A percentile compares a stretch with the other conserved stretches of the same genome.
Conservation (phyloP, 345 rosid species). For the Zanthoxylum bungeanum region DNA sequence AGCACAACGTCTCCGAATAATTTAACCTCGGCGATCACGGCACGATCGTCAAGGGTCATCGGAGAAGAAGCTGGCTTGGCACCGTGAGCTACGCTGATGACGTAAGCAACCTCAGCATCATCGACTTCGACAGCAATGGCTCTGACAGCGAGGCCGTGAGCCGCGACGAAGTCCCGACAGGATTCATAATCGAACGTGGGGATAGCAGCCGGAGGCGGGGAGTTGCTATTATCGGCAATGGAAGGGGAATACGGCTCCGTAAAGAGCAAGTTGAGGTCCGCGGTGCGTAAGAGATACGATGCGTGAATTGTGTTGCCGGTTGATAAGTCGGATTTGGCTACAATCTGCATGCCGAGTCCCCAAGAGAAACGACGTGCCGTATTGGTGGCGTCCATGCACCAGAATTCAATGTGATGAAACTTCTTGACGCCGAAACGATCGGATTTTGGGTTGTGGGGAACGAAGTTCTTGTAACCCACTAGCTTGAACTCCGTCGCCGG, state of each 20-base stretch:
- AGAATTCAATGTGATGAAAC: conserved; percentile 88
- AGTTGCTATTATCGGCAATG: conserved; percentile 30
- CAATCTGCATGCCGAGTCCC: conserved; percentile 82
- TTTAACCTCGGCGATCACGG: conserved; percentile 59
- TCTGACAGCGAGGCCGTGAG: conserved; percentile 70
- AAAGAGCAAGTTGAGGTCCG: conserved; percentile 71
- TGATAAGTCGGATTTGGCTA: conserved; percentile 87
- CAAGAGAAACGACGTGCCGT: conserved; percentile 75
- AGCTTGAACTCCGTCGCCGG: no score
- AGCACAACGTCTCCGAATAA: conserved; percentile 85
- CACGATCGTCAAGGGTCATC: conserved; percentile 35
- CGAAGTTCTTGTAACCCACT: conserved; percentile 65
- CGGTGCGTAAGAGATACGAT: conserved; percentile 77
- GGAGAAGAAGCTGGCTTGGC: conserved; percentile 54
- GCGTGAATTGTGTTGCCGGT: conserved; percentile 82
- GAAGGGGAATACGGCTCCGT: conserved; percentile 79
- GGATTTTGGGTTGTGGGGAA: conserved; percentile 59
- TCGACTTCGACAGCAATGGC: conserved; percentile 70
- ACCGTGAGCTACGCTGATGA: conserved; percentile 53
- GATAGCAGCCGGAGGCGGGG: conserved; percentile 43
- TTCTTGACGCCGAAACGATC: conserved; percentile 66
- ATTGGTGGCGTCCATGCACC: conserved; percentile 87
- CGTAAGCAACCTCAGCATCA: conserved; percentile 59
- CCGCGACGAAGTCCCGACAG: conserved; percentile 49
- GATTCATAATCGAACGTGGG: conserved; percentile 43